Evolutionary conservation across 768 basidiomycete species (phyloP), one percentile per base, ranked within the genome.

Genomic region (Russula brevipes): DNA sequence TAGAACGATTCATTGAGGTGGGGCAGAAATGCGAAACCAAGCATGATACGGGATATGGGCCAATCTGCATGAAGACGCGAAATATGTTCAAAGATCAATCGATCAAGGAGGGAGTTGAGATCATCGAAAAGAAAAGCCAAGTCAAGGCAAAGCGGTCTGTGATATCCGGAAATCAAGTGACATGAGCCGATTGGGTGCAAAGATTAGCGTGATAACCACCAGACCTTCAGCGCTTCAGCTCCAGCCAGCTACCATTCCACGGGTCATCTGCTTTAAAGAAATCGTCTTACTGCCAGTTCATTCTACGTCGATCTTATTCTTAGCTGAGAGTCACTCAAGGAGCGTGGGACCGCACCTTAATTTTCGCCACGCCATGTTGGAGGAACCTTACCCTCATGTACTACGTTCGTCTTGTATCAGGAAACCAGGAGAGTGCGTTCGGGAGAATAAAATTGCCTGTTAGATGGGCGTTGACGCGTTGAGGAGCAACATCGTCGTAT

Each of bases 31-130:
- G 35, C 44, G 12, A 16, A 17, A 24, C 24, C 57, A 31, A 41
- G 38, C 30, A 33, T 5, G 11, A 24, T 24, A 24, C 85, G 83
- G 33, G 90, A 84, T 63, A 95, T 85, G 4, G 97, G 77, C 94
- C 94, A 97, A 73, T 98, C 95, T 4, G 94, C 94, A 70, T 98
- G 95, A 11, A 95, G 75, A 17, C 95, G 82, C 5, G 94, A 88
- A 50, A 97, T 24, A 24, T 24, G 24, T 24, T 24, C 24, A 24
- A 24, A 24, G 24, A 24, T 24, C 24, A 24, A 24, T 24, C 24
- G 84, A 66, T 95, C 87, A 54, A 97, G 76, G 39, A 95, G 82
- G 71, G 97, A 97, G 73, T 96, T 98, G 53, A 94, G 82, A 73
- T 97, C 95, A 3, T 94, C 95, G 68, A 85, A 91, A 49, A 95